Evolutionary conservation across 2,329 filamentous ascomycete genomes (phyloP), one percentile per base, ranked within the genome.

Genomic region (Gaeumannomyces tritici): DNA sequence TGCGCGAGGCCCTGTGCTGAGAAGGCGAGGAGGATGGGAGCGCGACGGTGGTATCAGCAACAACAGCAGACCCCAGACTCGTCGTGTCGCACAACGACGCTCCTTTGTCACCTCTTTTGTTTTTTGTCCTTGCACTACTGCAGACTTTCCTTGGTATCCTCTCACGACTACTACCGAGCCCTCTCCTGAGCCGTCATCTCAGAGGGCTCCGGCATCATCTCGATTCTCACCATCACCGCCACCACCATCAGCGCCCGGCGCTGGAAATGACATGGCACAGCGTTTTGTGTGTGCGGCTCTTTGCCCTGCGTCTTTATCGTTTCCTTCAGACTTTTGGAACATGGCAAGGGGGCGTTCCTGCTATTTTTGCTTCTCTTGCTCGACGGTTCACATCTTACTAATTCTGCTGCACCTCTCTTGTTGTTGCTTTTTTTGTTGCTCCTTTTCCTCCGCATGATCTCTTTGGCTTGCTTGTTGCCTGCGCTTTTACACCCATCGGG

Each of bases 1-100:
- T 76, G 62, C 70, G 71, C 35, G 71, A 75, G 63, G 73, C 72
- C n/a, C 66, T 76, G n/a, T 35, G 67, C 47, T 66, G 66, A 61
- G 61, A 24, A 57, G 33, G 27, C n/a, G 42, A 51, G 42, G 42
- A 21, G 42, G 24, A 56, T 28, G 27, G 26, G 54, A 51, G 55
- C 29, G 29, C 54, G 29, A 61, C 55, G 35, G 55, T 27, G 21
- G 54, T 12, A 54, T 24, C 42, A 55, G 31, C 18, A 54, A 54
- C n/a, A 60, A 13, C 29, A 35, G 33, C 59, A 60, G 47, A 28
- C 59, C 26, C 28, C 13, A 35, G 31, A 51, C 35, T 51, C 28
- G 42, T 51, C 28, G 42, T 42, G 26, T 31, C 59, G 51, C 26
- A 51, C 35, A 51, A 42, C 51, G 42, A 29, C 28, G 51, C 21